Conservation (phyloP, 805 yeast genomes). For the Hanseniaspora valbyensis region DNA sequence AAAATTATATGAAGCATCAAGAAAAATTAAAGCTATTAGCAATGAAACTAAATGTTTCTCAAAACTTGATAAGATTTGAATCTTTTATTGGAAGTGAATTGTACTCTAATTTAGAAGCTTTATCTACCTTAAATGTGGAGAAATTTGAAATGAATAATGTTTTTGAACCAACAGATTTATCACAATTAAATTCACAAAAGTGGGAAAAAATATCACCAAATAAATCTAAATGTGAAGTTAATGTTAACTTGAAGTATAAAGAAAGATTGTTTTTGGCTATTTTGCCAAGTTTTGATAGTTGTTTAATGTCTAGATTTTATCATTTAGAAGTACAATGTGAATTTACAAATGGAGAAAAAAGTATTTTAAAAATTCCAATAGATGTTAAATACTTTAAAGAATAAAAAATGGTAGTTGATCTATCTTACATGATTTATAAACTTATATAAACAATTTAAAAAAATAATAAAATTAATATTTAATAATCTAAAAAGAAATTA, state of each 20-base stretch:
- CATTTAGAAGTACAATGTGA: conserved; percentile 20
- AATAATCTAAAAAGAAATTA: too few species aligned
- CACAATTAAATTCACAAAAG: conserved; percentile 20
- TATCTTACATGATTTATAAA: too few species aligned
- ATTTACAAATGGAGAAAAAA: background rate
- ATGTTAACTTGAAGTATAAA: conserved; percentile 34
- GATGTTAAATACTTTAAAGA: conserved; percentile 2
- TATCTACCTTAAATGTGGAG: background rate
- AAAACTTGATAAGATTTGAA: background rate
- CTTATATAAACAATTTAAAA: background rate
- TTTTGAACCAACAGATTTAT: conserved; percentile 18
- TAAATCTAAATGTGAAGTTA: conserved; percentile 27
- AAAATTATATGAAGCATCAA: background rate
- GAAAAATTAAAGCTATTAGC: background rate
- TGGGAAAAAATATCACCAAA: conserved; percentile 28
- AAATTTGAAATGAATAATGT: conserved; percentile 17
- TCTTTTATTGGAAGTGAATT: background rate
- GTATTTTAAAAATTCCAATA: background rate
- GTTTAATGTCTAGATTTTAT: conserved; percentile 50
- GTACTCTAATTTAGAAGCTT: background rate
- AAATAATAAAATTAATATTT: too few species aligned
- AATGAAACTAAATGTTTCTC: background rate
- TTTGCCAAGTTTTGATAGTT: conserved; percentile 54
- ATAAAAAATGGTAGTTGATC: too few species aligned
- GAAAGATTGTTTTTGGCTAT: conserved; percentile 40